Conservation (phyloP, 495 filamentous ascomycete genomes). For the Aspergillus ellipticus region DNA sequence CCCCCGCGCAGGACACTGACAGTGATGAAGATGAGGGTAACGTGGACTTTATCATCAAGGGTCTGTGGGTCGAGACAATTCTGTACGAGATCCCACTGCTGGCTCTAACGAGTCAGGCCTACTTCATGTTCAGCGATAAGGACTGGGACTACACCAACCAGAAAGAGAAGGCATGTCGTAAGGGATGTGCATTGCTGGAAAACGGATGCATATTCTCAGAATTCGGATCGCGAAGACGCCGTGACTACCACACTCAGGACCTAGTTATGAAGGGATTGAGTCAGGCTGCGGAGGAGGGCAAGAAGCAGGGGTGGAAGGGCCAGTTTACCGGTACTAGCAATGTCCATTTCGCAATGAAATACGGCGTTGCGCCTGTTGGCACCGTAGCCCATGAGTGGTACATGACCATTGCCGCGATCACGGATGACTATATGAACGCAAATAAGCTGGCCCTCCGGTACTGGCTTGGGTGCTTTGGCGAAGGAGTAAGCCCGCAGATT, state of each 20-base stretch:
- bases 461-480: conserved; percentile 89
- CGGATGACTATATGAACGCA: conserved; percentile 75
- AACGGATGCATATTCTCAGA: conserved; percentile 88
- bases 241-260: conserved; percentile 94
- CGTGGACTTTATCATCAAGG: conserved; percentile 67
- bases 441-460: conserved; percentile 78
- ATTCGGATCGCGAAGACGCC: conserved; percentile 81
- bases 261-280: conserved; percentile 80
- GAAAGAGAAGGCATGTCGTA: conserved; percentile 74
- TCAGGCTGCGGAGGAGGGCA: conserved; percentile 65
- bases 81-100: conserved; percentile 96
- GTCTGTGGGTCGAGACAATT: conserved; percentile 91
- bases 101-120: conserved; percentile 88
- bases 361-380: conserved; percentile 75
- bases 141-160: conserved; percentile 86
- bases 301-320: conserved; percentile 59
- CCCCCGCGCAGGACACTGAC: conserved; percentile 58
- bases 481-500: conserved; percentile 53
- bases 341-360: conserved; percentile 94
- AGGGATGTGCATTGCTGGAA: conserved; percentile 72
- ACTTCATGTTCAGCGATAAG: conserved; percentile 89
- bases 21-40: conserved; percentile 69
- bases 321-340: conserved; percentile 88
- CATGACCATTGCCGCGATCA: conserved; percentile 94
- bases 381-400: conserved; percentile 99